A percentile compares a stretch with the other conserved stretches of the same genome.
phyloP scores from a whole-genome alignment of 305 asterid species.

The Striga hermonthica region DNA sequence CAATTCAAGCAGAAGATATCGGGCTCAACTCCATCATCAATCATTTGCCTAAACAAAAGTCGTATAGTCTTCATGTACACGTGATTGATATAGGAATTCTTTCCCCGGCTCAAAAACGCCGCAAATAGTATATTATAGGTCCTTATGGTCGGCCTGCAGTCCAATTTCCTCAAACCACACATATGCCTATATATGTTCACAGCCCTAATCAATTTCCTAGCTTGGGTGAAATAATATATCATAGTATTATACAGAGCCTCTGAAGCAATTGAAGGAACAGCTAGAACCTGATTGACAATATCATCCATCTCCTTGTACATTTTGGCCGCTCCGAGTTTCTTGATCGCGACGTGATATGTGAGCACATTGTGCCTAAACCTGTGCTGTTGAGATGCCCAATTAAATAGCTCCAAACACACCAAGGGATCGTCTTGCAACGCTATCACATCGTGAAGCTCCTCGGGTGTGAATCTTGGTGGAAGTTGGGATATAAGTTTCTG shows the following conservation, averaged over 20 bases:
- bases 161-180: conserved; percentile 59
- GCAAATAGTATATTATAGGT: conserved; percentile 73
- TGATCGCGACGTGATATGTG: conserved; percentile 60
- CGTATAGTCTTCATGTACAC: conserved; percentile 79
- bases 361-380: conserved; percentile 65
- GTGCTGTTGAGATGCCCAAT: conserved; percentile 89
- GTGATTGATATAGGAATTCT: conserved; percentile 66
- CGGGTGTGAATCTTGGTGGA: conserved; percentile 73
- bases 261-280: conserved; percentile 56
- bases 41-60: conserved; percentile 77
- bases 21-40: conserved; percentile 81
- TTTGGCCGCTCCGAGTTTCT: conserved; percentile 71
- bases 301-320: conserved; percentile 86
- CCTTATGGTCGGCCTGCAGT: conserved; percentile 71
- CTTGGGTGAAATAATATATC: conserved; percentile 77
- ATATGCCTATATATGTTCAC: conserved; percentile 77
- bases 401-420: conserved; percentile 81
- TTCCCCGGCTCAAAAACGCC: conserved; percentile 69
- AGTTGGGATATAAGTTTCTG: conserved; percentile 47
- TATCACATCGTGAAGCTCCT: conserved; percentile 67
- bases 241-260: conserved; percentile 75
- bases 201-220: conserved; percentile 71
- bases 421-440: conserved; percentile 56
- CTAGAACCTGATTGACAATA: conserved; percentile 79
- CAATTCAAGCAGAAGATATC: conserved; percentile 79